These are phyloP conservation scores for Capsicum rhomboideum DNA, from an alignment of 257 asterid genomes.

Conservation along the genomic window DNA sequence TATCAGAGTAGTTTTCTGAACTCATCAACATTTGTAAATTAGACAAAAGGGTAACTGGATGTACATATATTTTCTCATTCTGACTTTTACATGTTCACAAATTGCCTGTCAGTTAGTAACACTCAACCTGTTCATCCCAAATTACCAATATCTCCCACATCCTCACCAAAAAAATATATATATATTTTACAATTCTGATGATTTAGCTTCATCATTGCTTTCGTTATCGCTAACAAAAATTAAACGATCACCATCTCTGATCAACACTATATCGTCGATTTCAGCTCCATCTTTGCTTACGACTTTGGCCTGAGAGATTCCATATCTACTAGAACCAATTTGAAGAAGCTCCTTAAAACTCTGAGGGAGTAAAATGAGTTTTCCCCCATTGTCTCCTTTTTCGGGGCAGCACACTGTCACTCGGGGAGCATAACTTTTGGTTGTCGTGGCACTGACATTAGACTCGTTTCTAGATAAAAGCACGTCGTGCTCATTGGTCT, in stretches of 20 bases:
- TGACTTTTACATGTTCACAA: not conserved
- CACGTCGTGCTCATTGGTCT: constrained; percentile 29
- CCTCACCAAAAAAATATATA: too few species aligned
- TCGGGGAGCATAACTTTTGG: constrained; percentile 27
- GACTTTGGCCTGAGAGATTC: constrained; percentile 31
- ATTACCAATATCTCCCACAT: not conserved
- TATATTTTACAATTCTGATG: not conserved
- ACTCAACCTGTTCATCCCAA: not conserved
- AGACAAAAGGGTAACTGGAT: not conserved
- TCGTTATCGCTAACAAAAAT: constrained; percentile 31
- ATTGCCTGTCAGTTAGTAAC: not conserved
- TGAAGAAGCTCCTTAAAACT: constrained; percentile 47
- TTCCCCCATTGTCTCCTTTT: constrained; percentile 51
- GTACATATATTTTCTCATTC: not conserved
- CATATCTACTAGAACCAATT: constrained; percentile 42
- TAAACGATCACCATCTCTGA: constrained; percentile 72
- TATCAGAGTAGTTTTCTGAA: not conserved
- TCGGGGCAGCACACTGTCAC: constrained; percentile 66
- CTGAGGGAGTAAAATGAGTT: constrained; percentile 51
- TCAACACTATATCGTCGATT: constrained; percentile 52
- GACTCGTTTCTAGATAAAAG: constrained; percentile 14
- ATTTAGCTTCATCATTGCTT: not conserved
- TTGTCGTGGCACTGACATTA: not conserved
- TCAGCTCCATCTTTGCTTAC: constrained; percentile 52
- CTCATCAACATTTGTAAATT: not conserved